Evolutionary conservation across 441 rosid genomes (phyloP), one percentile per base, ranked within the genome.

Genomic region (Arabidopsis lyrata): DNA sequence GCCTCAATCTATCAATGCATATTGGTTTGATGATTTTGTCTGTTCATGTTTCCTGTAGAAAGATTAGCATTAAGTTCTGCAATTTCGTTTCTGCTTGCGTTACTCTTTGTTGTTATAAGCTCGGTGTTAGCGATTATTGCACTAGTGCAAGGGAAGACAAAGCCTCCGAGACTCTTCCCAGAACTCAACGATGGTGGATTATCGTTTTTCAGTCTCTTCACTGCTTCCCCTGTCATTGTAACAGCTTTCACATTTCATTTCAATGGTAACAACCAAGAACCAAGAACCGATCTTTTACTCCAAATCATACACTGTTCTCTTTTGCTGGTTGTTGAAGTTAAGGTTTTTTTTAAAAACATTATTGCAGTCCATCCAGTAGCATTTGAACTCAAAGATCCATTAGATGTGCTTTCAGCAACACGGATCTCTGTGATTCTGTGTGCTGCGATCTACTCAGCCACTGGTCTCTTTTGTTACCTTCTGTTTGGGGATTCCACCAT

Each of bases 171-270:
- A 78, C 69, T 87, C 47, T 77, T 91, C 8, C 98, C 98, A 0
- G 58, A 73, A 2, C 55, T 93, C 34, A 83, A 82, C 65, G 62
- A 77, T 65, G 69, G 77, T 11, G 78, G 80, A 13, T 68, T 80
- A 44, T 86, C 95, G 0, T 83, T 91, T 83, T 88, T 88, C 5
- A 77, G 86, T 39, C 96, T 94, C 63, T 90, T 94, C 83, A 90
- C 96, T 14, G 91, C 95, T 20, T 93, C 90, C 27, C 98, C 98
- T 0, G 89, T 91, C 18, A 86, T 94, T 16, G 95, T 94, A 5
- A 90, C 93, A 27, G 91, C 96, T 73, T 94, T 91, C 82, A 90
- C 95, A 0, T 94, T 94, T 76, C 98, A 94, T 79, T 91, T 91
- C 77, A 94, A 90, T 75, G 93, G 97, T 86, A 62, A 80, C 81